Percentiles rank a stretch among this genome's conserved stretches.
These are phyloP conservation scores for Wickerhamomyces sp. DNA, from an alignment of 1,139 yeast species.

Conservation along the genomic window DNA sequence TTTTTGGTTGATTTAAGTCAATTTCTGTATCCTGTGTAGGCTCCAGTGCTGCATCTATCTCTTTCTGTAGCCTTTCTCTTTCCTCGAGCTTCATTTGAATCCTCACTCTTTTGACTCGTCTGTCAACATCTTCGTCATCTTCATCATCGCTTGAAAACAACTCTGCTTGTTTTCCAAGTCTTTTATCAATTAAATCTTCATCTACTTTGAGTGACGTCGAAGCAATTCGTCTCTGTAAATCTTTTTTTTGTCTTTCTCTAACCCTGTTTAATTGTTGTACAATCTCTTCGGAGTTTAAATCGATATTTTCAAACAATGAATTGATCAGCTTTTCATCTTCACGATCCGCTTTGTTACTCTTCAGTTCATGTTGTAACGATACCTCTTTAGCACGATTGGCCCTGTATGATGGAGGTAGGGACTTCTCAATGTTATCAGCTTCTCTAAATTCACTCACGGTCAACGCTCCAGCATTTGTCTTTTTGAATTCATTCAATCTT, in stretches of 20 bases:
- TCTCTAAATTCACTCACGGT: slow-evolving; percentile 71
- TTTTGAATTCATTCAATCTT: slow-evolving; percentile 80
- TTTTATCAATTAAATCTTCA: slow-evolving; percentile 4
- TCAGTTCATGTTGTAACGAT: slow-evolving; percentile 22
- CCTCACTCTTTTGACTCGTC: no score
- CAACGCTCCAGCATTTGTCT: slow-evolving; percentile 67
- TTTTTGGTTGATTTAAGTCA: slow-evolving; percentile 24
- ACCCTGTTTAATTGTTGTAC: slow-evolving; percentile 39
- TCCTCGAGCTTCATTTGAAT: slow-evolving; percentile 2
- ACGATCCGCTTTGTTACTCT: slow-evolving; percentile 27
- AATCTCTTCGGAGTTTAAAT: slow-evolving; percentile 39
- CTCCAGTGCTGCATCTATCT: slow-evolving; percentile 6
- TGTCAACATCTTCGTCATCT: neutral
- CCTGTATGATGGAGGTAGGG: slow-evolving; percentile 64
- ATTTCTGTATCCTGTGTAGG: slow-evolving; percentile 20
- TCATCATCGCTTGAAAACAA: slow-evolving; percentile 11
- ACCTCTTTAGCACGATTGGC: slow-evolving; percentile 1
- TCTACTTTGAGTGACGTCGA: slow-evolving; percentile 28
- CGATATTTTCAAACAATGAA: slow-evolving; percentile 38
- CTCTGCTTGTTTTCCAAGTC: slow-evolving; percentile 9
- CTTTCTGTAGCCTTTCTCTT: slow-evolving; percentile 13
- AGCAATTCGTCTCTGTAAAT: slow-evolving; percentile 26
- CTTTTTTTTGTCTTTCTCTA: slow-evolving; percentile 34
- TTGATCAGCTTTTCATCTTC: slow-evolving; percentile 29
- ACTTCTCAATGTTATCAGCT: slow-evolving; percentile 27